Conservation (phyloP, 306 rosid genomes). For the Albizia julibrissin region DNA sequence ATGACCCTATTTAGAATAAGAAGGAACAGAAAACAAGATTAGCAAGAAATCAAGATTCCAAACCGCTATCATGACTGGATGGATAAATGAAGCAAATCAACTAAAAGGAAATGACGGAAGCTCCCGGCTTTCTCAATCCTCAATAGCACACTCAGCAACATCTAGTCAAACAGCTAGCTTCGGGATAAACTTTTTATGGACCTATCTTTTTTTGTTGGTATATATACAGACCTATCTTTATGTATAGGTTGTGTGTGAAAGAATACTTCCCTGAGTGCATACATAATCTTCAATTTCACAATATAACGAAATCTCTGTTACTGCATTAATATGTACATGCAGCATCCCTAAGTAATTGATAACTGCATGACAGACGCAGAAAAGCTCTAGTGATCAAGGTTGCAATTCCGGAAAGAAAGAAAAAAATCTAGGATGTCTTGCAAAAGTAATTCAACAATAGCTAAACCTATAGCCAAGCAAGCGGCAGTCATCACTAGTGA, state of each 20-base stretch:
- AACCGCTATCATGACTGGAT: not conserved
- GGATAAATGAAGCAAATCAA: not conserved
- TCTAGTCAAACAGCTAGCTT: constrained; percentile 9
- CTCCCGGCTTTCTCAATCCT: not conserved
- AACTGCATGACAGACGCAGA: constrained; percentile 14
- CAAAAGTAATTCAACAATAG: not conserved
- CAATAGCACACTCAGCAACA: not conserved
- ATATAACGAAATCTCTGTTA: not conserved
- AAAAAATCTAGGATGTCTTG: not conserved
- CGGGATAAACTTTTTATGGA: not conserved
- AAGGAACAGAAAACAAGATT: not conserved
- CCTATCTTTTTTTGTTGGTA: not conserved
- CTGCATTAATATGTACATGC: not conserved
- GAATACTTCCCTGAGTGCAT: not conserved
- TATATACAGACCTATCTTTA: not conserved
- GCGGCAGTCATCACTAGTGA: not conserved
- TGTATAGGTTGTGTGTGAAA: not conserved
- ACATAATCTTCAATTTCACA: not conserved
- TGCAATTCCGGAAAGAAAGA: not conserved
- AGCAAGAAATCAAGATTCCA: not conserved
- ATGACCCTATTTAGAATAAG: not conserved
- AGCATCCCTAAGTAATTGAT: not conserved
- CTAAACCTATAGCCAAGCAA: constrained; percentile 16
- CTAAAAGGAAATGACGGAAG: not conserved
- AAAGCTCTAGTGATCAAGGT: constrained; percentile 14